Evolutionary conservation across 768 basidiomycete species (phyloP).

Genomic region (Coprinopsis strossmayeri): DNA sequence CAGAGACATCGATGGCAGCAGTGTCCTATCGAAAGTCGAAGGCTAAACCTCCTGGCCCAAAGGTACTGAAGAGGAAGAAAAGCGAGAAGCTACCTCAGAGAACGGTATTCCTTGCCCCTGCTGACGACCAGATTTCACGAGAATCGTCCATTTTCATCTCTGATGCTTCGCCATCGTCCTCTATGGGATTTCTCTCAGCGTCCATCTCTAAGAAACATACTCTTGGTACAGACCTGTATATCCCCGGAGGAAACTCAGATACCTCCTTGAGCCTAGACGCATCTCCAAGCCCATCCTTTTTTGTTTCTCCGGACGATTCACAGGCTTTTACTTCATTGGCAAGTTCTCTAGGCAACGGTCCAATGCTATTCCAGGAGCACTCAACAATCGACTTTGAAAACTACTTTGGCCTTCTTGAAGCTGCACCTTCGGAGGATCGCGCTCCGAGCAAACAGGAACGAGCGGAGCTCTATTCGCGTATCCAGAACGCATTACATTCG

Average conservation of each 20-base stretch:
- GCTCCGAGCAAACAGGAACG: constrained; percentile 40
- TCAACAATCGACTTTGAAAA: constrained; percentile 11
- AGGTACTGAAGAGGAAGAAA: neutral
- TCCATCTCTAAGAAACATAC: constrained; percentile 17
- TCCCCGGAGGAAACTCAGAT: constrained; percentile 17
- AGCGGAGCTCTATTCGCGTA: constrained; percentile 40
- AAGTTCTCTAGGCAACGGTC: constrained; percentile 10
- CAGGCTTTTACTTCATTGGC: constrained; percentile 7
- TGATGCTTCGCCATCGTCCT: constrained; percentile 12
- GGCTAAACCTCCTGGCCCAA: neutral
- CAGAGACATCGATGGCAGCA: neutral
- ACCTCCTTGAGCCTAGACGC: constrained; percentile 12
- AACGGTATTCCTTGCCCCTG: constrained; percentile 5
- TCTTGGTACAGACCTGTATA: constrained; percentile 21
- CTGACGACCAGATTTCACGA: neutral
- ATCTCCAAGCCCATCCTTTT: constrained; percentile 14
- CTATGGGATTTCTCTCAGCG: constrained; percentile 7
- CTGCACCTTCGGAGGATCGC: constrained; percentile 14
- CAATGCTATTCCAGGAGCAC: neutral
- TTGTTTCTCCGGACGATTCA: constrained; percentile 13
- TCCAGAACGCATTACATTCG: constrained; percentile 43
- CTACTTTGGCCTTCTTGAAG: constrained; percentile 8
- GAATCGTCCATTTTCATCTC: constrained; percentile 1
- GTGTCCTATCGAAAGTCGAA: neutral
- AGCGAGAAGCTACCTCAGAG: constrained; percentile 5